Conservation (phyloP, 2,329 filamentous ascomycete species). For the Neofusicoccum ribis region DNA sequence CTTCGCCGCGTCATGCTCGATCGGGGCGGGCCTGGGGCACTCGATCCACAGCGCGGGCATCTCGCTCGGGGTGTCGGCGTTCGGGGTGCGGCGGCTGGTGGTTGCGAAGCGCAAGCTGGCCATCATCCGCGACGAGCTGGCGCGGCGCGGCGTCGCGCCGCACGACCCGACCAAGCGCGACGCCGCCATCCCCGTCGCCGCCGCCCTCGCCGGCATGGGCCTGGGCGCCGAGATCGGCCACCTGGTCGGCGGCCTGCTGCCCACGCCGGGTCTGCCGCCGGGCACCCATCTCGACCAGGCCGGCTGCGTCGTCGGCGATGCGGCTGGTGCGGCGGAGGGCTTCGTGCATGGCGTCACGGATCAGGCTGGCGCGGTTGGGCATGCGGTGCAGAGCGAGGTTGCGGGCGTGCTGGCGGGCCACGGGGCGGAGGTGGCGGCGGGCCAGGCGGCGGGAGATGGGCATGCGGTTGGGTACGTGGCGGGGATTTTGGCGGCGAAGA, state of each 20-base stretch:
- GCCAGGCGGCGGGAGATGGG: not conserved
- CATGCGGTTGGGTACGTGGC: constrained; percentile 8
- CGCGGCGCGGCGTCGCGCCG: not conserved
- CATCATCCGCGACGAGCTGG: constrained; percentile 6
- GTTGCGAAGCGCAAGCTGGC: not conserved
- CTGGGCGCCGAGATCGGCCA: not conserved
- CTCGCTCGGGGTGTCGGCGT: constrained; percentile 5
- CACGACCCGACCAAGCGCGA: constrained; percentile 8
- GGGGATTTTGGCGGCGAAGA: constrained; percentile 14
- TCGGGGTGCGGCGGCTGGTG: not conserved
- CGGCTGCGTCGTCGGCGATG: not conserved
- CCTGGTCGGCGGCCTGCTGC: not conserved
- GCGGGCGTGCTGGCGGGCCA: not conserved
- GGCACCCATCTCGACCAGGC: too few relatives aligned
- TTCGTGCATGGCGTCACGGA: not conserved
- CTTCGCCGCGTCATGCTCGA: constrained; percentile 4
- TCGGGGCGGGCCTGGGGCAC: not conserved
- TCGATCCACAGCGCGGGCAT: not conserved
- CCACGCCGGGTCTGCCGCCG: not conserved
- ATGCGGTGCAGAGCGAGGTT: not conserved
- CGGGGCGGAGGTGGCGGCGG: not conserved
- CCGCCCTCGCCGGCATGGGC: not conserved
- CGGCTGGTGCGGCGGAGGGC: not conserved
- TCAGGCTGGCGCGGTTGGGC: not conserved
- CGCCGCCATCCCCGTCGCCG: not conserved